Conservation (phyloP, 2,329 filamentous ascomycete species). For the Aspergillus sp. region DNA sequence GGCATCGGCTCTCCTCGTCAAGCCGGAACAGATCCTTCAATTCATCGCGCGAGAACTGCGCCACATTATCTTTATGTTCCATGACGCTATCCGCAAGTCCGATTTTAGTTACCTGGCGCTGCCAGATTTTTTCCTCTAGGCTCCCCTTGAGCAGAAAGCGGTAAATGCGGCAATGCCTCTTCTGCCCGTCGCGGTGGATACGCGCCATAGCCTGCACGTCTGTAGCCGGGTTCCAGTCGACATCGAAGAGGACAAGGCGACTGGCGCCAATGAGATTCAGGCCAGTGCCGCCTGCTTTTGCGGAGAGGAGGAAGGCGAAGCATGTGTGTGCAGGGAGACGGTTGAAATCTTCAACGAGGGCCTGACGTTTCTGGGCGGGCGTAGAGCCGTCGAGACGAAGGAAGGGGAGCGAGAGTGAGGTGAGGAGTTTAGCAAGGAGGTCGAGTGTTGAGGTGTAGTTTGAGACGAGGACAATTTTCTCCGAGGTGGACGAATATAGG, state of each 20-base stretch:
- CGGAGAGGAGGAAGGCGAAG: slow-evolving; percentile 64
- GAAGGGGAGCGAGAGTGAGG: slow-evolving; percentile 52
- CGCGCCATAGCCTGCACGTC: slow-evolving; percentile 68
- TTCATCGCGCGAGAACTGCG: slow-evolving; percentile 59
- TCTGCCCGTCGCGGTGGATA: slow-evolving; percentile 65
- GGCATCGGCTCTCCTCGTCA: slow-evolving; percentile 52
- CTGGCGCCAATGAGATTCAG: slow-evolving; percentile 64
- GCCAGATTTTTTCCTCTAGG: slow-evolving; percentile 67
- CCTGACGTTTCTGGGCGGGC: slow-evolving; percentile 55
- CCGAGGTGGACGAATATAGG: slow-evolving; percentile 52
- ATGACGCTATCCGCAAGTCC: slow-evolving; percentile 64
- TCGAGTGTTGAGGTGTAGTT: slow-evolving; percentile 68
- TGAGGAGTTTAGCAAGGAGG: slow-evolving; percentile 54
- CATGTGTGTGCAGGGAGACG: slow-evolving; percentile 45
- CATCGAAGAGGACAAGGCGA: slow-evolving; percentile 61
- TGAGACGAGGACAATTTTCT: slow-evolving; percentile 68
- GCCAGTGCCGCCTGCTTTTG: slow-evolving; percentile 62
- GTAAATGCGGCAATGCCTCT: slow-evolving; percentile 60
- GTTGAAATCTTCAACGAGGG: slow-evolving; percentile 64
- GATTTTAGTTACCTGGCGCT: slow-evolving; percentile 62
- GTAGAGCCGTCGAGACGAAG: slow-evolving; percentile 64
- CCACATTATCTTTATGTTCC: slow-evolving; percentile 52
- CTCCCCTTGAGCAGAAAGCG: slow-evolving; percentile 59
- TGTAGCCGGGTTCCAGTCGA: slow-evolving; percentile 68
- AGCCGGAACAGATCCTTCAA: slow-evolving; percentile 59